Evolutionary conservation across 106 monocot genomes (phyloP), one percentile per base, ranked within the genome.

Genomic region (Gastrodia elata): DNA sequence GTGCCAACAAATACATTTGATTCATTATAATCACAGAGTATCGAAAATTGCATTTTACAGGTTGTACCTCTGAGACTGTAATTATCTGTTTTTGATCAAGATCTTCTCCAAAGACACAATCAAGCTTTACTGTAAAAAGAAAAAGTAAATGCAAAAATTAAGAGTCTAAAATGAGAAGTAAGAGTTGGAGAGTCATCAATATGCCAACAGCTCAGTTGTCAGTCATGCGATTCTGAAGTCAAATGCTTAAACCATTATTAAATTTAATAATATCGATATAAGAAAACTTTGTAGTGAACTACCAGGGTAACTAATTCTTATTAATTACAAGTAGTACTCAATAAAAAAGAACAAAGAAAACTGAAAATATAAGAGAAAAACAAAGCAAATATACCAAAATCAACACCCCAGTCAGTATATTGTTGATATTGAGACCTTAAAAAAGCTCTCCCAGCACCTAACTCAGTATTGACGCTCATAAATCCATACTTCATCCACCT

Each of bases 41-140:
- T 30, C n/a, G n/a, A n/a, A n/a, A 32, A 20, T 24, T 32, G 5
- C 38, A 67, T n/a, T 38, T 36, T n/a, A 20, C 35, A 38, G 32
- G 68, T 68, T 58, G 30, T 82, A 97, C 96, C 92, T 92, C 79
- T 32, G 96, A 90, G 22, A 97, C 86, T 1, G 84, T 81, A 49
- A 82, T 72, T 73, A 97, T 92, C 72, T 97, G 83, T 65, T 90
- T 83, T 33, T 79, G 30, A 57, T 90, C 88, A 10, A 90, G 73
- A 69, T 97, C 96, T 38, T 84, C 86, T 40, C 96, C 96, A 86
- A 97, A 97, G 38, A 97, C 80, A 76, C 96, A 97, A 76, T 97
- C 96, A n/a, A 92, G 87, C 46, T 97, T 97, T 77, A 97, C 96
- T 97, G 79, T 32, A 78, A 82, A 13, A 69, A 55, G 69, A 3